Percentiles rank a stretch among this genome's conserved stretches.
Conservation (phyloP, 202 grass and related monocot species). For the Hordeum pubiflorum region DNA sequence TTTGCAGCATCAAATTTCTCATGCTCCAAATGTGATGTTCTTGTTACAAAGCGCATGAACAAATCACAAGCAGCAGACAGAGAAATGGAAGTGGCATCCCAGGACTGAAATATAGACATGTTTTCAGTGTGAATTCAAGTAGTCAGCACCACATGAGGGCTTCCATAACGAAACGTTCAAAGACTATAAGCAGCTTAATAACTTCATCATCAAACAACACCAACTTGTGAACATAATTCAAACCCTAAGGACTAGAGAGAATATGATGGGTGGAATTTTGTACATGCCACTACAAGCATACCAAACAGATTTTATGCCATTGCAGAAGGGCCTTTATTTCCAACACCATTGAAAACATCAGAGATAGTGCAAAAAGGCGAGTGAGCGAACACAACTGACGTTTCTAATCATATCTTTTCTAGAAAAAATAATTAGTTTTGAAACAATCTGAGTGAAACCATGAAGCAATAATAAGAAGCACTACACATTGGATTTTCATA, state of each 20-base stretch:
- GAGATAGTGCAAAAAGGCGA: not conserved
- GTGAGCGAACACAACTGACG: not conserved
- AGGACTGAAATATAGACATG: slow-evolving; percentile 55
- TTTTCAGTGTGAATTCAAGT: not conserved
- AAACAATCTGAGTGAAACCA: not conserved
- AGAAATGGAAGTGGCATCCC: slow-evolving; percentile 91
- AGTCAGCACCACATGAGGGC: not conserved
- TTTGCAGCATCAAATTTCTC: slow-evolving; percentile 95
- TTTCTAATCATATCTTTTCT: not conserved
- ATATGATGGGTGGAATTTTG: not conserved
- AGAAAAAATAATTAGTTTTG: not conserved
- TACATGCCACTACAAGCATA: not conserved
- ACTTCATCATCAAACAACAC: not conserved
- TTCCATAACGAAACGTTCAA: not conserved
- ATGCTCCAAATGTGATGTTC: slow-evolving; percentile 87
- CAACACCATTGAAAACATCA: not conserved
- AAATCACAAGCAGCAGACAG: slow-evolving; percentile 87
- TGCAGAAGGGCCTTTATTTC: not conserved
- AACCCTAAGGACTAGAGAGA: not conserved
- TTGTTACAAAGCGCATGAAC: slow-evolving; percentile 94
- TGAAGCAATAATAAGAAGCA: not conserved
- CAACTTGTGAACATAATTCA: not conserved
- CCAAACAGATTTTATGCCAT: not conserved
- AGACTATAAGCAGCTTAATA: not conserved
- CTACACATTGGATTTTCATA: not conserved